A percentile compares a stretch with the other conserved stretches of the same genome.
phyloP scores from a whole-genome alignment of 2,329 filamentous ascomycete genomes.

The Colletotrichum camelliae region DNA sequence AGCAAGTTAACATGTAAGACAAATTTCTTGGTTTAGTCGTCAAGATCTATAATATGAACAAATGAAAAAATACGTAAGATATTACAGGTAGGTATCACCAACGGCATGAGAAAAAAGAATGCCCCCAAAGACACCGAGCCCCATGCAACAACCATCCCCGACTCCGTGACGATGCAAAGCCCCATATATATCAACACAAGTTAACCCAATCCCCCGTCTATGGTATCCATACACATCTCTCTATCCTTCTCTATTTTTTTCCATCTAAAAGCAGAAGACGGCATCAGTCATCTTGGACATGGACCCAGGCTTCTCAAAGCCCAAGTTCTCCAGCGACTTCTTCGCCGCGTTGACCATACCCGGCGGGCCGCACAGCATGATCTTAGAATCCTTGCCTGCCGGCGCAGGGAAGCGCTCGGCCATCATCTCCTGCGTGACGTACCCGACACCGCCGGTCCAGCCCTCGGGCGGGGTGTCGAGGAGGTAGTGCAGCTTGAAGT shows the following conservation, averaged over 20 bases:
- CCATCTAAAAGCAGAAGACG: constrained; percentile 55
- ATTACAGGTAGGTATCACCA: constrained; percentile 21
- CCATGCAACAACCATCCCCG: constrained; percentile 6
- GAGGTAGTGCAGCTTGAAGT: constrained; percentile 62
- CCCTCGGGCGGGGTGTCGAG: constrained; percentile 49
- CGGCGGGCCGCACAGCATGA: constrained; percentile 66
- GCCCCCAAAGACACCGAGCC: constrained; percentile 4
- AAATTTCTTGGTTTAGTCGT: neutral
- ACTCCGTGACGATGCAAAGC: constrained; percentile 17
- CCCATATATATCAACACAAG: neutral
- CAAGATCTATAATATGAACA: neutral
- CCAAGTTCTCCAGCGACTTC: constrained; percentile 51
- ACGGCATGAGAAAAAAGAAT: neutral
- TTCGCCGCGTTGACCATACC: constrained; percentile 64
- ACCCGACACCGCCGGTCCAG: constrained; percentile 56
- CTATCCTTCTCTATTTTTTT: neutral
- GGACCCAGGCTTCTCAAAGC: constrained; percentile 55
- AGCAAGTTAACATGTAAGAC: accelerated
- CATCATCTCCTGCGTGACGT: constrained; percentile 57
- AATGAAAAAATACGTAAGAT: neutral
- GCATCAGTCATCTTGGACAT: constrained; percentile 59
- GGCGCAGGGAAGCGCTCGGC: constrained; percentile 51
- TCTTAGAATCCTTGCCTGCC: constrained; percentile 48
- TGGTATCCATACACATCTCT: neutral
- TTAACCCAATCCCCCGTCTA: neutral